These are phyloP conservation scores for Blakeslea trispora DNA, from an alignment of 371 early-diverging fungal genomes.

Conservation along the genomic window DNA sequence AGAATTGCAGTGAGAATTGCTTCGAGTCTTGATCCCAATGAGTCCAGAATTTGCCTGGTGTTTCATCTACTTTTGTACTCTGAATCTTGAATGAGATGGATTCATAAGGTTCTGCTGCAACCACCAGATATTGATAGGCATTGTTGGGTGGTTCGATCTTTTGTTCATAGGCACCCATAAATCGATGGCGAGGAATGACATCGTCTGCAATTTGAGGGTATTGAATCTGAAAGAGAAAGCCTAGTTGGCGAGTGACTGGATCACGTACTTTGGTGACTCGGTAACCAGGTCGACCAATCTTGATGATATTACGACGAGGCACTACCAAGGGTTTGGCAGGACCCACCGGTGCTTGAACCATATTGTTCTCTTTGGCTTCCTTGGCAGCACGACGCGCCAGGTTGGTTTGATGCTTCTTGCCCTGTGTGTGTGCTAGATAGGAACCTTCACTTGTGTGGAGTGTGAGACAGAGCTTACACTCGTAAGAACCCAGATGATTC, in stretches of 20 bases:
- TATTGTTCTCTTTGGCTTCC: slow-evolving; percentile 78
- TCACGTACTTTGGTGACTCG: slow-evolving; percentile 94
- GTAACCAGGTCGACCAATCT: slow-evolving; percentile 98
- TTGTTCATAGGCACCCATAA: slow-evolving; percentile 98
- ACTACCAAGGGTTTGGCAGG: slow-evolving; percentile 49
- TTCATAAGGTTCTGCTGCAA: slow-evolving; percentile 98
- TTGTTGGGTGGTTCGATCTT: slow-evolving; percentile 88
- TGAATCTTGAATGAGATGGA: slow-evolving; percentile 95
- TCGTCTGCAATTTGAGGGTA: slow-evolving; percentile 87
- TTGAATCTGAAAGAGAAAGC: slow-evolving; percentile 91
- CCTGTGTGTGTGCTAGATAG: slow-evolving; percentile 97
- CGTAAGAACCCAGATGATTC: slow-evolving; percentile 97
- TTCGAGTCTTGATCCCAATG: slow-evolving; percentile 94
- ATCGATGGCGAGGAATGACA: slow-evolving; percentile 87
- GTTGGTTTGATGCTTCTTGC: slow-evolving; percentile 98
- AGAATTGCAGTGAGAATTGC: slow-evolving; percentile 89
- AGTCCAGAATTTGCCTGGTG: slow-evolving; percentile 85
- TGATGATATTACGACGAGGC: slow-evolving; percentile 72
- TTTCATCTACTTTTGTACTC: slow-evolving; percentile 86
- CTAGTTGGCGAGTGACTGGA: slow-evolving; percentile 84
- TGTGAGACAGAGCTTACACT: slow-evolving; percentile 95
- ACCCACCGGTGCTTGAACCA: slow-evolving; percentile 54
- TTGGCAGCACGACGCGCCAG: slow-evolving; percentile 90
- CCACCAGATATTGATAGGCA: slow-evolving; percentile 87
- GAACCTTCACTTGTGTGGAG: slow-evolving; percentile 96